Evolutionary conservation across 2,329 filamentous ascomycete species (phyloP), one percentile per base, ranked within the genome.

Genomic region (Fusarium newnesense): DNA sequence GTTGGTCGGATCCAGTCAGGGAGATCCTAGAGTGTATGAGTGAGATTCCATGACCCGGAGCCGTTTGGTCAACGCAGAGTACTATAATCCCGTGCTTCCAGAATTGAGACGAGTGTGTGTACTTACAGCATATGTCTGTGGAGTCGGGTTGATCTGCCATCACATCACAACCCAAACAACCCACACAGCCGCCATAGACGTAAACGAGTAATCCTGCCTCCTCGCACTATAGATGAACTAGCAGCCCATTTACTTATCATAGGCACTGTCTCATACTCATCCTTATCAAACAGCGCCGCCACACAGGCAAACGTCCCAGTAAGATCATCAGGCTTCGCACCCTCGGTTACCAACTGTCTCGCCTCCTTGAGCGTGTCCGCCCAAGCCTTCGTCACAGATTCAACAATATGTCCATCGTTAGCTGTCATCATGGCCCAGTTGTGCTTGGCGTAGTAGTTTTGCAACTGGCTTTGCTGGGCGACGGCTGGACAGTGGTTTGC

Each of bases 241-340:
- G 32, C 69, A n/a, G 69, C 68, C 69, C 64, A 72, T 58, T 65
- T 72, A 40, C 64, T 64, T 12, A 72, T 69, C 69, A 72, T 64
- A 2, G 58, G 12, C 10, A 54, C 68, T 30, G 15, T 24, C 9
- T 72, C 69, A 28, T 72, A 72, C 44, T 69, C 69, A 2, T 24
- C 24, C 40, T 65, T 60, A 30, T 72, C 69, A 37, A 72, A 72
- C 3, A 72, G 24, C 12, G 59, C 69, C 9, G 68, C 40, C 9
- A 72, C 68, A 21, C n/a, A 36, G 2, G 69, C 68, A 40, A 72
- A 72, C 4, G n/a, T 39, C 2, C 68, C 64, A 1, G 64, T 72
- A 1, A 72, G 34, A 16, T 69, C 59, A 4, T 69, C 69, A 3
- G 68, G 64, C 5, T 56, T 50, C 1, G 49, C 44, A 7, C 69